Conservation (phyloP, 2,329 filamentous ascomycete genomes). For the Periconia macrospinosa region DNA sequence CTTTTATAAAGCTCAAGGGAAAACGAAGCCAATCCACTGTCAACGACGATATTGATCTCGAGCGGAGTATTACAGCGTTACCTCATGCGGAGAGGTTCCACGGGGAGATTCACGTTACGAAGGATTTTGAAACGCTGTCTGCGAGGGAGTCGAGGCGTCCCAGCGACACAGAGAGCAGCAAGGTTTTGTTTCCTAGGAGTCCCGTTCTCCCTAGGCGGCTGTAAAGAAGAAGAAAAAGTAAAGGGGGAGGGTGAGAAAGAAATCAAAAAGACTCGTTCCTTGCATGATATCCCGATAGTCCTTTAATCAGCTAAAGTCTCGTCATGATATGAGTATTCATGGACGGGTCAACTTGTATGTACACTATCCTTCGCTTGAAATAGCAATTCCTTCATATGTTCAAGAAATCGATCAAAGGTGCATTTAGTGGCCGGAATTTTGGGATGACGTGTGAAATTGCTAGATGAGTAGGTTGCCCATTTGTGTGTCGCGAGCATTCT, state of each 20-base stretch:
- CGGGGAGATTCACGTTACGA: neutral
- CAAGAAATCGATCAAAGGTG: no score
- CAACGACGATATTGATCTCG: neutral
- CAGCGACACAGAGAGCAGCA: neutral
- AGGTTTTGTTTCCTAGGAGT: neutral
- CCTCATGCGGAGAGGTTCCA: neutral
- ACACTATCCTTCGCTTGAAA: neutral
- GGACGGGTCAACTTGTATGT: neutral
- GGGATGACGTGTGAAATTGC: no score
- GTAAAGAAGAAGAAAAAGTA: neutral
- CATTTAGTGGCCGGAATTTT: no score
- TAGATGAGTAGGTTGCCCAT: no score
- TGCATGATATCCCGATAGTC: neutral
- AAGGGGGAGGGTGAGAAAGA: neutral
- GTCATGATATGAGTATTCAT: neutral
- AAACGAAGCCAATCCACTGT: neutral
- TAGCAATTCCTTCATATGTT: neutral
- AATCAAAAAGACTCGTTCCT: neutral
- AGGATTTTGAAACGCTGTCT: neutral
- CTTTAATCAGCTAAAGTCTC: no score
- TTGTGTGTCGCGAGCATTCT: no score
- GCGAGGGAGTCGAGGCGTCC: neutral
- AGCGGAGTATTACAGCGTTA: neutral
- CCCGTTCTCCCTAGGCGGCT: neutral
- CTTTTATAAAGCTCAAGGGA: neutral